Conservation (phyloP, 257 asterid genomes). For the Solanum acaule region DNA sequence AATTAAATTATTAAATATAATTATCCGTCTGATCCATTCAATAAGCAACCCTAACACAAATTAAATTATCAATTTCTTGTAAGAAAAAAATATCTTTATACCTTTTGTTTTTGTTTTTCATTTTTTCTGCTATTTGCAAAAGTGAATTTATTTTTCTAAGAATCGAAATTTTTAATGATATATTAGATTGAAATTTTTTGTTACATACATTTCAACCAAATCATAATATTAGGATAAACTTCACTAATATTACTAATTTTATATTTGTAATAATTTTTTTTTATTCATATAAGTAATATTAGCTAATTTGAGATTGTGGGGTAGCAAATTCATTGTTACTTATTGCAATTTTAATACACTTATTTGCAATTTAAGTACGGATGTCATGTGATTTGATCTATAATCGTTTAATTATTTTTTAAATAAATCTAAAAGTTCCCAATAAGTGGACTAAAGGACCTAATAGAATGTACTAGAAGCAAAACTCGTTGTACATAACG, state of each 20-base stretch:
- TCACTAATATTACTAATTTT: too few relatives aligned
- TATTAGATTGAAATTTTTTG: too few relatives aligned
- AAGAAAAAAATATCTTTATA: too few relatives aligned
- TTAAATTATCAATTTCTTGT: neutral
- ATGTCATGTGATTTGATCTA: neutral
- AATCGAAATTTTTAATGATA: too few relatives aligned
- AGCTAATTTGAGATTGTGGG: neutral
- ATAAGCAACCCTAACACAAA: neutral
- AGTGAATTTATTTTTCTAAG: too few relatives aligned
- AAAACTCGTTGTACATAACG: neutral
- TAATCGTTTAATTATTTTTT: neutral
- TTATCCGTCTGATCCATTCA: too few relatives aligned
- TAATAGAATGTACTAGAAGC: neutral
- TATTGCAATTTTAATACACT: neutral
- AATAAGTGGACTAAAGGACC: neutral
- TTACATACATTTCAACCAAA: too few relatives aligned
- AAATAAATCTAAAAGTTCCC: neutral
- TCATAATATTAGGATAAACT: neutral
- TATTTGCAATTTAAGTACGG: neutral
- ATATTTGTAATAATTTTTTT: too few relatives aligned
- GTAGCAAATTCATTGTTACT: neutral
- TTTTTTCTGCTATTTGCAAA: too few relatives aligned
- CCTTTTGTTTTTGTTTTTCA: too few relatives aligned
- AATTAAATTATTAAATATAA: too few relatives aligned
- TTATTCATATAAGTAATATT: neutral